A percentile compares a stretch with the other conserved stretches of the same genome.
Conservation (phyloP, 768 basidiomycete genomes). For the Tulasnella sp. region DNA sequence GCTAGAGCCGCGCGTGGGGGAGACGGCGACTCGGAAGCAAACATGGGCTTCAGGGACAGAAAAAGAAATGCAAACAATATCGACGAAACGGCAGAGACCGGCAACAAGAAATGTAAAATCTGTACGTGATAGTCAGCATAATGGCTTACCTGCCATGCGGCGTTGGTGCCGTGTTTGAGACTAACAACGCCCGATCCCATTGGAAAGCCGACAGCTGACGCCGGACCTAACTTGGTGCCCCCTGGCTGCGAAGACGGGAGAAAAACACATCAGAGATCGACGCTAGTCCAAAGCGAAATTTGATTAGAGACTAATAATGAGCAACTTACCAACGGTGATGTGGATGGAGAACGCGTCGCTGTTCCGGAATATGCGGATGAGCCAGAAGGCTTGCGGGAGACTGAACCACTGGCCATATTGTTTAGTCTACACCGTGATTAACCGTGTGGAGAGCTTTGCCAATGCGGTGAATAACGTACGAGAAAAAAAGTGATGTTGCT, state of each 20-base stretch:
- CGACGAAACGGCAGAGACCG: neutral
- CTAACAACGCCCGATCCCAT: conserved; percentile 3
- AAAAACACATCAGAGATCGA: neutral
- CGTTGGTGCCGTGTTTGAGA: neutral
- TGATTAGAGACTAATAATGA: neutral
- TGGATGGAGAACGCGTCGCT: conserved; percentile 43
- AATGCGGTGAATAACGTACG: no score
- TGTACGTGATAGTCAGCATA: no score
- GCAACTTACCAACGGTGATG: conserved; percentile 31
- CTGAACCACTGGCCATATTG: conserved; percentile 28
- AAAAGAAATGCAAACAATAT: no score
- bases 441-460: no score
- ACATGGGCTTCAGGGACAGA: no score
- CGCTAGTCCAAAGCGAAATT: conserved; percentile 1
- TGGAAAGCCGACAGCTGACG: neutral
- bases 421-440: no score
- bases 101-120: neutral
- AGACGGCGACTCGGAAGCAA: no score
- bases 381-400: conserved; percentile 53
- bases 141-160: conserved; percentile 5
- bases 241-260: conserved; percentile 4
- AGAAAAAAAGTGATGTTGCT: no score
- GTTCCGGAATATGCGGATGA: conserved; percentile 49
- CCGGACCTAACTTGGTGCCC: conserved; percentile 1
- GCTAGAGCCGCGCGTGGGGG: no score